A percentile compares a stretch with the other conserved stretches of the same genome.
Conservation (phyloP, 371 early-diverging fungal genomes). For the Rhizomucor pusillus region DNA sequence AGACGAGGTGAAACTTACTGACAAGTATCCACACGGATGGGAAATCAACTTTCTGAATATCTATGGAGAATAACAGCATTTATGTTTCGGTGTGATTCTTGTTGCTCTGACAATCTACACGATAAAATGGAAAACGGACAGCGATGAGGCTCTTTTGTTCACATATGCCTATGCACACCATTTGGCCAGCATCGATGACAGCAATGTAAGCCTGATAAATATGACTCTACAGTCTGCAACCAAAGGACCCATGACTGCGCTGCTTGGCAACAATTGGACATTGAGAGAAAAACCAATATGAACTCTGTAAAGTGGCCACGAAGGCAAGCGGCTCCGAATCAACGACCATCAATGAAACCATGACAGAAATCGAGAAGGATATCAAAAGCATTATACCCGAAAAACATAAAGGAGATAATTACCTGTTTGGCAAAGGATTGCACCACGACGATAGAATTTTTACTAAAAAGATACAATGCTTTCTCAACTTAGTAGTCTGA, state of each 20-base stretch:
- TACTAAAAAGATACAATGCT: background rate
- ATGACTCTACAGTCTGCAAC: conserved; percentile 43
- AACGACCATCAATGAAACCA: conserved; percentile 31
- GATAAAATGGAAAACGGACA: conserved; percentile 43
- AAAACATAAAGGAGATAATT: conserved; percentile 53
- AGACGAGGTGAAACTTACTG: too few relatives aligned
- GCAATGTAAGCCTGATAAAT: conserved; percentile 12
- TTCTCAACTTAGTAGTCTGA: conserved; percentile 34
- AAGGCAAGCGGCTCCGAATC: conserved; percentile 27
- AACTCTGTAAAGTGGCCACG: conserved; percentile 40
- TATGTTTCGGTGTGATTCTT: too few relatives aligned
- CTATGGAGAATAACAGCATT: too few relatives aligned
- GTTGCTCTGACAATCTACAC: conserved; percentile 42
- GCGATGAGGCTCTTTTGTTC: conserved; percentile 12
- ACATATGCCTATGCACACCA: conserved; percentile 64
- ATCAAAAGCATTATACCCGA: conserved; percentile 29
- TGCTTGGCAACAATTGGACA: conserved; percentile 57
- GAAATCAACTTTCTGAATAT: too few relatives aligned
- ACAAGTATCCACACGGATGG: too few relatives aligned
- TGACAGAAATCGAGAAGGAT: conserved; percentile 35
- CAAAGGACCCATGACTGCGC: conserved; percentile 69
- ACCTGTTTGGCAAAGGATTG: conserved; percentile 74
- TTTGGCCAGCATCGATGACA: conserved; percentile 24
- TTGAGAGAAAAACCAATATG: conserved; percentile 45
- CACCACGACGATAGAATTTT: background rate